phyloP scores from a whole-genome alignment of 192 early-diverging fungal genomes.

The Coemansia sp. region DNA sequence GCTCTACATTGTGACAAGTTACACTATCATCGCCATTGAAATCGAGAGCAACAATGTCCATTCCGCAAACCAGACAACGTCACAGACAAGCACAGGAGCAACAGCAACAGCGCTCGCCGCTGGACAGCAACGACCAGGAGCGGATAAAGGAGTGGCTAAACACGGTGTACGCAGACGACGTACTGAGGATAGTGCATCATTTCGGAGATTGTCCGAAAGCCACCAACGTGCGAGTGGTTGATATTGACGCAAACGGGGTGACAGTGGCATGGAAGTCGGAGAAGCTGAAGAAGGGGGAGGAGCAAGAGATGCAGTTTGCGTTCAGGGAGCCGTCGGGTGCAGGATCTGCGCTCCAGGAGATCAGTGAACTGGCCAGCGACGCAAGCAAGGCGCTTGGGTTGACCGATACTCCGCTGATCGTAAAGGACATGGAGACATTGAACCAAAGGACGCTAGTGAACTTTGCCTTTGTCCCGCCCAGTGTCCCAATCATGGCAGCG shows the following conservation, averaged over 20 bases:
- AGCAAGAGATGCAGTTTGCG: constrained; percentile 41
- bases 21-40: neutral
- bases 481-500: constrained; percentile 8
- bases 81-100: constrained; percentile 6
- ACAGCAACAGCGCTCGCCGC: neutral
- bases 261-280: constrained; percentile 32
- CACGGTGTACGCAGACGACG: constrained; percentile 19
- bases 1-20: neutral
- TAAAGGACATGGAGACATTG: constrained; percentile 18
- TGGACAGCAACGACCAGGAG: constrained; percentile 12
- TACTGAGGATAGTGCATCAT: constrained; percentile 27
- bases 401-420: constrained; percentile 10
- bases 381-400: constrained; percentile 23
- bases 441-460: constrained; percentile 20
- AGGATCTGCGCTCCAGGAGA: constrained; percentile 24
- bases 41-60: constrained; percentile 7
- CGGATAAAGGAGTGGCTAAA: constrained; percentile 25
- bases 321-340: constrained; percentile 25
- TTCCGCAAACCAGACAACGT: constrained; percentile 15
- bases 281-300: constrained; percentile 7
- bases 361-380: constrained; percentile 35
- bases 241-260: constrained; percentile 32
- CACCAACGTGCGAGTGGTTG: constrained; percentile 7
- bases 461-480: constrained; percentile 25
- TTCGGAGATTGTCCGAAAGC: constrained; percentile 28